phyloP scores from a whole-genome alignment of 192 early-diverging fungal genomes.

The Podila clonocystis region DNA sequence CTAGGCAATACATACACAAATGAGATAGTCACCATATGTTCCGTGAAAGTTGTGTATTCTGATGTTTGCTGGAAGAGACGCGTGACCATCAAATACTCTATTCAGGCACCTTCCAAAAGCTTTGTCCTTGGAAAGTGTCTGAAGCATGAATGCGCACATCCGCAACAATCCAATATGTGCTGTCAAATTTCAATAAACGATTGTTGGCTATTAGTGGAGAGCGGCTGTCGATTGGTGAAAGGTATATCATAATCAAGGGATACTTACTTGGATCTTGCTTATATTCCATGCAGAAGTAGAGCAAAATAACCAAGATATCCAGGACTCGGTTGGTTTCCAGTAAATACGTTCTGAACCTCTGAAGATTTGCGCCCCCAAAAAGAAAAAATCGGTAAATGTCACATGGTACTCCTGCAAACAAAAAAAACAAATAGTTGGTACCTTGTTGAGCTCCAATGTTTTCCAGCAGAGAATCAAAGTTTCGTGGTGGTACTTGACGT shows the following conservation, averaged over 20 bases:
- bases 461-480: conserved; percentile 88
- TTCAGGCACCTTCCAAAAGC: conserved; percentile 74
- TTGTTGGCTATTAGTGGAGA: too few species aligned
- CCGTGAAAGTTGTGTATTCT: conserved; percentile 69
- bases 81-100: conserved; percentile 65
- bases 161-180: conserved; percentile 80
- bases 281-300: conserved; percentile 72
- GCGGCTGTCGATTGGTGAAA: neutral
- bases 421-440: conserved; percentile 23
- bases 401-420: neutral
- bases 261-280: conserved; percentile 65
- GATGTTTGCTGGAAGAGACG: conserved; percentile 65
- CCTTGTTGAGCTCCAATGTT: conserved; percentile 82
- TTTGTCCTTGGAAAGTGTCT: conserved; percentile 76
- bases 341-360: conserved; percentile 73
- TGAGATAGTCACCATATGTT: conserved; percentile 84
- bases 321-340: conserved; percentile 70
- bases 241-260: conserved; percentile 34
- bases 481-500: conserved; percentile 70
- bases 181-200: conserved; percentile 10
- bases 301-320: conserved; percentile 66
- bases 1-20: conserved; percentile 64
- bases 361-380: neutral
- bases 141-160: conserved; percentile 77
- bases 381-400: neutral